Percentiles rank a stretch among this genome's conserved stretches.
Evolutionary conservation across 108 stramenopile genomes (phyloP).

Genomic region (Aurantiochytrium sp.): DNA sequence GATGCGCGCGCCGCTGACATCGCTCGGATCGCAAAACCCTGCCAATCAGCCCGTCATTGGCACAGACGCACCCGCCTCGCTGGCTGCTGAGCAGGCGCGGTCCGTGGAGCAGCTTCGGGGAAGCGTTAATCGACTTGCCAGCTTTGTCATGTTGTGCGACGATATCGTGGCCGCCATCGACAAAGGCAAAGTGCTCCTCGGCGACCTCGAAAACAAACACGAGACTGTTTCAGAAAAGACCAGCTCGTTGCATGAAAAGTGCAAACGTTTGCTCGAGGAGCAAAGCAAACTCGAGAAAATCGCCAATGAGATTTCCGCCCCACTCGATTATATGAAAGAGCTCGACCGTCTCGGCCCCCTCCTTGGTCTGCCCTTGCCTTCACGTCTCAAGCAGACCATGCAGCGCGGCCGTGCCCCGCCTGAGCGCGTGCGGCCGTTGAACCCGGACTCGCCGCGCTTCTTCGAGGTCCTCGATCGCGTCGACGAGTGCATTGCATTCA

Average conservation of each 20-base stretch:
- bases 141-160: not conserved
- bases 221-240: not conserved
- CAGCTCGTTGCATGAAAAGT: slow-evolving; percentile 7
- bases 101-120: not conserved
- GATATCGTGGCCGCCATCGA: not conserved
- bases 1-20: no score
- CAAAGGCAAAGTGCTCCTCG: not conserved
- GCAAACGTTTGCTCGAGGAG: not conserved
- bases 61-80: no score
- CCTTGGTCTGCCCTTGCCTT: not conserved
- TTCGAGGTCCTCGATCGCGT: not conserved
- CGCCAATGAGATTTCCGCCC: not conserved
- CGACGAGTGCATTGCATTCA: slow-evolving; percentile 5
- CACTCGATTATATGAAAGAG: not conserved
- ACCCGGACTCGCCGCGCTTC: slow-evolving; percentile 11
- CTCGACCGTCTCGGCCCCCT: not conserved
- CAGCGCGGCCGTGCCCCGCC: not conserved
- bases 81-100: not conserved
- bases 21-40: no score
- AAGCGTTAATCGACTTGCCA: not conserved
- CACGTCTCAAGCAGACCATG: not conserved
- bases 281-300: slow-evolving; percentile 1
- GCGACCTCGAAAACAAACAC: not conserved
- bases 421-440: not conserved
- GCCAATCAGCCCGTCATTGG: no score